phyloP scores from a whole-genome alignment of 768 basidiomycete species.

The Naematelia aurantialba region DNA sequence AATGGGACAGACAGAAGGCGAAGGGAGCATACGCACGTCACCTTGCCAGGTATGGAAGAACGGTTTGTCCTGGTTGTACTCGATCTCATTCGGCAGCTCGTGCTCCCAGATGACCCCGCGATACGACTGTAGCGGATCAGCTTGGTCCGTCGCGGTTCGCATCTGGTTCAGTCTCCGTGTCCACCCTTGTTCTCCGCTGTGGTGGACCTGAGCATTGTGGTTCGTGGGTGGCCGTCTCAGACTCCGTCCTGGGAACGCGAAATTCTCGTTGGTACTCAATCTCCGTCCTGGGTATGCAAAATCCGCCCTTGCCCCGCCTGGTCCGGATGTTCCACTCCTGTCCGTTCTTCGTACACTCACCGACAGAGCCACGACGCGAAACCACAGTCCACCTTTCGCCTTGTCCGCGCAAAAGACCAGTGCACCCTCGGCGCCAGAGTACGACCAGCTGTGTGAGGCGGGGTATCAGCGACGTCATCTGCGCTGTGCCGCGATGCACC shows the following conservation, averaged over 20 bases:
- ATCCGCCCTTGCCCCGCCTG: no score
- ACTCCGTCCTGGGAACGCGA: no score
- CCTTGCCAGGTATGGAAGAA: constrained; percentile 91
- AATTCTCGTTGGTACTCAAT: no score
- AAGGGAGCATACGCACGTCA: constrained; percentile 63
- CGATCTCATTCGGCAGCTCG: constrained; percentile 76
- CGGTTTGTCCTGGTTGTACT: constrained; percentile 75
- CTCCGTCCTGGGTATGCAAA: no score
- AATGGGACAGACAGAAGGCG: constrained; percentile 5
- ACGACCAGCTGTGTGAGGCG: constrained; percentile 64
- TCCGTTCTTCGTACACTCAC: constrained; percentile 45
- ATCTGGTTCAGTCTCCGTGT: no score
- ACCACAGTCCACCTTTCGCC: constrained; percentile 58
- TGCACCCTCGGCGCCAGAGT: constrained; percentile 81
- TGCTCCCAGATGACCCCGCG: constrained; percentile 90
- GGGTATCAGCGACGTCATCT: background rate
- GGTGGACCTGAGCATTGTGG: no score
- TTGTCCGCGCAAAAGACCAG: constrained; percentile 68
- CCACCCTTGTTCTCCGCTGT: no score
- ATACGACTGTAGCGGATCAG: constrained; percentile 57
- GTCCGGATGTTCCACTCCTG: no score
- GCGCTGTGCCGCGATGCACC: no score
- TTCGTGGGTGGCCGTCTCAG: no score
- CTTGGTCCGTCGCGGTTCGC: no score
- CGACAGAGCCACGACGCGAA: constrained; percentile 75